These are phyloP conservation scores for Moringa oleifera DNA, from an alignment of 345 rosid species.

Conservation along the genomic window DNA sequence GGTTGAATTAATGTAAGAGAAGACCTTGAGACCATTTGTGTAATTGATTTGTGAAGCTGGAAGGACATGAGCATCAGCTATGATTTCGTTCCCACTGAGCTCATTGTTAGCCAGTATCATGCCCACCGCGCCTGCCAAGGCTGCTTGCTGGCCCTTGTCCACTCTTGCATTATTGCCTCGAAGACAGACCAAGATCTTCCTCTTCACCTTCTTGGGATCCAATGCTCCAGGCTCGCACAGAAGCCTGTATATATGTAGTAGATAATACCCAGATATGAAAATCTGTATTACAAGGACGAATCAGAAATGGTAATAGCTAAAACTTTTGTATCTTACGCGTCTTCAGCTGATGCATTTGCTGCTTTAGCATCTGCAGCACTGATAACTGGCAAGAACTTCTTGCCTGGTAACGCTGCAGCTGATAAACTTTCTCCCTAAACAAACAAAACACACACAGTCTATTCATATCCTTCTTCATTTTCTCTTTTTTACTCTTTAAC, in stretches of 20 bases:
- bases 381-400: conserved; percentile 50
- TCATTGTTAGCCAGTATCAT: conserved; percentile 63
- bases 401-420: conserved; percentile 27
- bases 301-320: neutral
- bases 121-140: conserved; percentile 67
- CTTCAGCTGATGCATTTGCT: conserved; percentile 35
- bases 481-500: no score
- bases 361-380: conserved; percentile 49
- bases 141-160: conserved; percentile 53
- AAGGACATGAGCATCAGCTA: conserved; percentile 58
- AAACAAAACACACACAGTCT: conserved; percentile 6
- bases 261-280: neutral
- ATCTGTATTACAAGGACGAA: no score
- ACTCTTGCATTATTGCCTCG: conserved; percentile 47
- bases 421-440: conserved; percentile 79
- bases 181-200: conserved; percentile 74
- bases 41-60: conserved; percentile 66
- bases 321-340: conserved; percentile 46
- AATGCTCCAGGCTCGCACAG: conserved; percentile 53
- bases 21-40: conserved; percentile 39
- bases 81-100: conserved; percentile 36
- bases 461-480: no score
- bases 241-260: conserved; percentile 26
- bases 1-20: conserved; percentile 45
- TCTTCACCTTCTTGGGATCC: conserved; percentile 54